These are phyloP conservation scores for Amanita phalloides DNA, from an alignment of 768 basidiomycete species.

Conservation along the genomic window DNA sequence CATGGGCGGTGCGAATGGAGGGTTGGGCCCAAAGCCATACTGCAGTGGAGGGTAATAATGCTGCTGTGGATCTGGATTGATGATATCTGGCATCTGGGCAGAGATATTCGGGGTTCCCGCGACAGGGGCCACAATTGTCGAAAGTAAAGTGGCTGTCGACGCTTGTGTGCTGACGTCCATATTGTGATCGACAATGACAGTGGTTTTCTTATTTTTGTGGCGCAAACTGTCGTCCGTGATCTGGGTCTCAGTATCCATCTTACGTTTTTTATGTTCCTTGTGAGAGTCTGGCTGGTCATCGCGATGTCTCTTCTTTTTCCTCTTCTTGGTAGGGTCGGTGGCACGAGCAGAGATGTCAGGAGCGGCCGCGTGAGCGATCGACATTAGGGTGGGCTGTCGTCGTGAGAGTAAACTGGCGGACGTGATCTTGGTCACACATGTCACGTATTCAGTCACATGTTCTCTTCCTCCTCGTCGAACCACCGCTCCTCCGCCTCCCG, in stretches of 20 bases:
- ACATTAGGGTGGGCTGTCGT: constrained; percentile 32
- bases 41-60: constrained; percentile 12
- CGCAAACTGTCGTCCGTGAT: constrained; percentile 1
- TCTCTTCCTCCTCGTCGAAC: constrained; percentile 62
- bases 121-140: constrained; percentile 56
- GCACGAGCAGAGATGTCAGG: constrained; percentile 9
- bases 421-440: constrained; percentile 1
- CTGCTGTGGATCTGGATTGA: constrained; percentile 8
- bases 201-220: constrained; percentile 17
- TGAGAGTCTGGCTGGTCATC: constrained; percentile 17
- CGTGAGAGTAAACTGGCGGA: constrained; percentile 7
- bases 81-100: constrained; percentile 3
- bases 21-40: constrained; percentile 9
- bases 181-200: constrained; percentile 9
- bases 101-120: constrained; percentile 31
- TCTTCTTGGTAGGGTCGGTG: constrained; percentile 21
- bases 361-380: constrained; percentile 14
- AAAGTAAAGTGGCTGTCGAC: constrained; percentile 48
- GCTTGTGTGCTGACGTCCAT: constrained; percentile 18
- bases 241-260: constrained; percentile 7
- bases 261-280: constrained; percentile 26
- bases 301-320: constrained; percentile 25
- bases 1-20: constrained; percentile 7
- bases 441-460: constrained; percentile 4
- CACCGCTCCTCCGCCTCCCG: constrained; percentile 57